phyloP scores from a whole-genome alignment of 805 yeast genomes.

The Lipomyces kockii region DNA sequence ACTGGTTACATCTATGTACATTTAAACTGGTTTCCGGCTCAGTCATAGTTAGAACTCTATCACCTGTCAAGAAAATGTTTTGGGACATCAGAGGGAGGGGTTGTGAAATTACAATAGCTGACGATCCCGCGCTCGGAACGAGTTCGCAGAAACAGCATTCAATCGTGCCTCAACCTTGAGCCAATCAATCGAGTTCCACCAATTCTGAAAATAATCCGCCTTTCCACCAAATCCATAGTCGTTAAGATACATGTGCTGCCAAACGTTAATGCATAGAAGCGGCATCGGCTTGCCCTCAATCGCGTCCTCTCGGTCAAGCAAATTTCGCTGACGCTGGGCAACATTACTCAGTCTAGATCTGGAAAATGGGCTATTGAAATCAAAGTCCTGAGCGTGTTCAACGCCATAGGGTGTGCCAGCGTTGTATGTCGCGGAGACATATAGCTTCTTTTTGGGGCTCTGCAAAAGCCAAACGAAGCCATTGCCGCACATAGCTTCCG shows the following conservation, averaged over 20 bases:
- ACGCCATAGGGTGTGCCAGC: constrained; percentile 80
- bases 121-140: constrained; percentile 2
- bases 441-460: constrained; percentile 53
- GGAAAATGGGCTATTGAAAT: constrained; percentile 70
- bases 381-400: constrained; percentile 65
- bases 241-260: constrained; percentile 86
- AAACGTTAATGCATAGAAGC: constrained; percentile 74
- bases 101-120: background rate
- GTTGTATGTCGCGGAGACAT: constrained; percentile 81
- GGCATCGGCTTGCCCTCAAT: constrained; percentile 55
- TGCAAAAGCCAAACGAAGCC: constrained; percentile 92
- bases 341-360: constrained; percentile 37
- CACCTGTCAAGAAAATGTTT: background rate
- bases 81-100: background rate
- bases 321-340: background rate
- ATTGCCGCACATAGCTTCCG: constrained; percentile 77
- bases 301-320: constrained; percentile 50
- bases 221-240: constrained; percentile 85
- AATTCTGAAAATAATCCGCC: constrained; percentile 68
- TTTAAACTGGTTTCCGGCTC: background rate
- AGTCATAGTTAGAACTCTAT: background rate
- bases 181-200: constrained; percentile 87
- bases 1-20: background rate
- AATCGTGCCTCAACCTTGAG: constrained; percentile 29
- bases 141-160: constrained; percentile 1